These are phyloP conservation scores for Colletotrichum limetticola DNA, from an alignment of 2,329 filamentous ascomycete genomes.

Conservation along the genomic window DNA sequence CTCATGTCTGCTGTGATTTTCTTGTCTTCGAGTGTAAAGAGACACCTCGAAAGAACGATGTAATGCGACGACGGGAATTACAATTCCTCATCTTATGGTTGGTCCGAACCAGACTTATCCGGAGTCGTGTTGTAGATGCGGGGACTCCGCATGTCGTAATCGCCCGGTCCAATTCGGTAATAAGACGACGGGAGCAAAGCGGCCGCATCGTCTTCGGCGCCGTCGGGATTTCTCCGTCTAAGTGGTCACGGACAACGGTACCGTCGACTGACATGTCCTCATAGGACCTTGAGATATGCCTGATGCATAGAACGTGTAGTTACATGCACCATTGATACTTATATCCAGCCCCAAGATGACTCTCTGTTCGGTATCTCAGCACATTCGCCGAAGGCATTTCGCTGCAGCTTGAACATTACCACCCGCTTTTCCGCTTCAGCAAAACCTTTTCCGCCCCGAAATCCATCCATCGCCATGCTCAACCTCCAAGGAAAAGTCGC, in stretches of 20 bases:
- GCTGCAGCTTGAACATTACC: background rate
- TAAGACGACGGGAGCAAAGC: conserved; percentile 1
- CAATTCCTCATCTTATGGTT: conserved; percentile 23
- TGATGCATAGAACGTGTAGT: background rate
- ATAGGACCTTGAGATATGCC: background rate
- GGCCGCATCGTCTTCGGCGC: conserved; percentile 1
- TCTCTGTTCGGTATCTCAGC: background rate
- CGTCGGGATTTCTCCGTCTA: conserved; percentile 22
- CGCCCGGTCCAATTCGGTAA: conserved; percentile 12
- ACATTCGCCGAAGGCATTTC: background rate
- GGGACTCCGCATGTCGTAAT: conserved; percentile 34
- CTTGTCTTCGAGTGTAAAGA: background rate
- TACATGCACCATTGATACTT: background rate
- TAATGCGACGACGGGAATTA: conserved; percentile 5
- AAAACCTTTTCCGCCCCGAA: background rate
- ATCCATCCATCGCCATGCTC: conserved; percentile 36
- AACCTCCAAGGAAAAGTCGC: conserved; percentile 55
- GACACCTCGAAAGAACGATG: background rate
- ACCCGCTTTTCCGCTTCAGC: background rate
- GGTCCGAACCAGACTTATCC: conserved; percentile 14
- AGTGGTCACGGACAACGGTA: background rate
- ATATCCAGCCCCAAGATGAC: background rate
- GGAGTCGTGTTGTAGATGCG: conserved; percentile 9
- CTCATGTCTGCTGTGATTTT: background rate
- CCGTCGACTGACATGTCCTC: background rate